Conservation (phyloP, 257 asterid species). For the Nicotiana noctiflora region DNA sequence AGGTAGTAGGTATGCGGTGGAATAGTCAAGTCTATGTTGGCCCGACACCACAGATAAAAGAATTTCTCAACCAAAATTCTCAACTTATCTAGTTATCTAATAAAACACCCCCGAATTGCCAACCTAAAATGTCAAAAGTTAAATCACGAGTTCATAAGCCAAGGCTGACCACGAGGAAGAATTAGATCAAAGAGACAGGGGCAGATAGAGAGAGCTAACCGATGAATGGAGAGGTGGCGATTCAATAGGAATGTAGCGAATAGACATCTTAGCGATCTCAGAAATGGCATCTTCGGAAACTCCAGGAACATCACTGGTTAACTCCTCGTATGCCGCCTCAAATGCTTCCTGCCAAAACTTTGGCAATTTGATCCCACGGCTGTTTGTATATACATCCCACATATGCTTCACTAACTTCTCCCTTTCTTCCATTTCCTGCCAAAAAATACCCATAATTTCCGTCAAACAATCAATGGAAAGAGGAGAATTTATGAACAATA, state of each 20-base stretch:
- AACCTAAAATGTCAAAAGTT: not conserved
- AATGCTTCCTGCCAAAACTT: conserved; percentile 90
- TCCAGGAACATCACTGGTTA: conserved; percentile 60
- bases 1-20: too few relatives aligned
- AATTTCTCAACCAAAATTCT: too few relatives aligned
- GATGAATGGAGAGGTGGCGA: conserved; percentile 53
- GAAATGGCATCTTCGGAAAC: conserved; percentile 59
- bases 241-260: conserved; percentile 39
- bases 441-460: conserved; percentile 9
- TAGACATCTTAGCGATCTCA: conserved; percentile 89
- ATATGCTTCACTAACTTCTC: conserved; percentile 83
- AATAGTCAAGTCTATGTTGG: too few relatives aligned
- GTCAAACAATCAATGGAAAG: not conserved
- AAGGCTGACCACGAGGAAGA: not conserved
- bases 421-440: conserved; percentile 91
- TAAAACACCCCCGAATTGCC: not conserved
- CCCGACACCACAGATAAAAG: too few relatives aligned
- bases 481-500: not conserved
- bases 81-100: not conserved
- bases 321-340: conserved; percentile 81
- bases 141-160: not conserved
- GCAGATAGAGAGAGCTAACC: conserved; percentile 36
- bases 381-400: conserved; percentile 86
- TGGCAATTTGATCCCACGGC: conserved; percentile 55
- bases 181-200: not conserved